Percentiles rank a stretch among this genome's conserved stretches.
Conservation (phyloP, 164 flowering plant genomes). For the Magnolia changhungtana region DNA sequence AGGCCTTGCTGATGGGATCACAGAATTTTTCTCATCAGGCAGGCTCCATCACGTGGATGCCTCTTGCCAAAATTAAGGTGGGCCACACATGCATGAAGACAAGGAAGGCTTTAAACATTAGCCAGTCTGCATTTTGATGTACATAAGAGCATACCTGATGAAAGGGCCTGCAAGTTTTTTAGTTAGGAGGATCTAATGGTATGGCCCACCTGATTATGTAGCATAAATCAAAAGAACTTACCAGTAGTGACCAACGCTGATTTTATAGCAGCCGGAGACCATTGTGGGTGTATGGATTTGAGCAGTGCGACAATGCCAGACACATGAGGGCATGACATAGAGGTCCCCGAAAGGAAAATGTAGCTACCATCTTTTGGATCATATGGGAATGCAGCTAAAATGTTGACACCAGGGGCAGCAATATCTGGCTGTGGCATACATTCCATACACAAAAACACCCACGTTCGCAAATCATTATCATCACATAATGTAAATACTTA, state of each 20-base stretch:
- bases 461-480: background rate
- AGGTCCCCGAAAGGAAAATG: conserved; percentile 40
- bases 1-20: no score
- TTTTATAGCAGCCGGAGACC: conserved; percentile 53
- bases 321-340: conserved; percentile 51
- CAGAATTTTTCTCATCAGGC: no score
- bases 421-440: conserved; percentile 42
- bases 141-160: background rate
- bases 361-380: background rate
- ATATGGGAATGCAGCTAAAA: conserved; percentile 34
- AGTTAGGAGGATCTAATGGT: background rate
- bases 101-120: background rate
- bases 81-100: background rate
- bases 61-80: no score
- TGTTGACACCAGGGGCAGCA: conserved; percentile 45
- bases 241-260: conserved; percentile 53
- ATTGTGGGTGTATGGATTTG: conserved; percentile 34
- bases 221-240: conserved; percentile 2
- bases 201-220: background rate
- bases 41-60: no score
- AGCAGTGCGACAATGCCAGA: conserved; percentile 46
- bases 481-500: background rate
- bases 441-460: background rate
- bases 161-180: background rate
- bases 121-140: background rate